These are phyloP conservation scores for Piper betle DNA, from an alignment of 164 flowering plant species.

Conservation along the genomic window DNA sequence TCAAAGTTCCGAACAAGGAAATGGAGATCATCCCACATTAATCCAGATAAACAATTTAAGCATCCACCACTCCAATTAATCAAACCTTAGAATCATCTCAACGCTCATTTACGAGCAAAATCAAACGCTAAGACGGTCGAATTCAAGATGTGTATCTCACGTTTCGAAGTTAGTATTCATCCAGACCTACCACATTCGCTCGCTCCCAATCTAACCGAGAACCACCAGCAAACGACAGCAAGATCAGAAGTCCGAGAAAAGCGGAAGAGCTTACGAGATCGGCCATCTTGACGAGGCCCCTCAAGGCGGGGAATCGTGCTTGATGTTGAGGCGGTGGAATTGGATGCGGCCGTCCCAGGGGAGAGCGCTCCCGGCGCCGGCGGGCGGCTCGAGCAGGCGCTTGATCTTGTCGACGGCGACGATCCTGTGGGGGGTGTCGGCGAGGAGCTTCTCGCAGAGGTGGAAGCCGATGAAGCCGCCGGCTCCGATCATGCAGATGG, in stretches of 20 bases:
- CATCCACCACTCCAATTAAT: too few species aligned
- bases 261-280: conserved; percentile 54
- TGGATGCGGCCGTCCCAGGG: conserved; percentile 69
- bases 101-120: too few species aligned
- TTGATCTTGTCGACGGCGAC: conserved; percentile 26
- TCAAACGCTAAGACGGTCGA: too few species aligned
- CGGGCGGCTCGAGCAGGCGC: conserved; percentile 20
- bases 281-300: conserved; percentile 87
- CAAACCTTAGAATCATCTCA: too few species aligned
- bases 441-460: conserved; percentile 27
- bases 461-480: conserved; percentile 34
- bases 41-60: too few species aligned
- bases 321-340: conserved; percentile 91
- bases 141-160: too few species aligned
- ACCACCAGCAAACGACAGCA: neutral
- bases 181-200: neutral
- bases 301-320: conserved; percentile 94
- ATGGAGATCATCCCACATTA: too few species aligned
- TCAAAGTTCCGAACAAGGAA: too few species aligned
- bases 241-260: neutral
- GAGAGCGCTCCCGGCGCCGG: too few species aligned
- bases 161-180: neutral
- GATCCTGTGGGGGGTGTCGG: too few species aligned
- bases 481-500: conserved; percentile 28
- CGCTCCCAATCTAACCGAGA: neutral